These are phyloP conservation scores for Euphorbia pulcherrima DNA, from an alignment of 345 rosid species.

Conservation along the genomic window DNA sequence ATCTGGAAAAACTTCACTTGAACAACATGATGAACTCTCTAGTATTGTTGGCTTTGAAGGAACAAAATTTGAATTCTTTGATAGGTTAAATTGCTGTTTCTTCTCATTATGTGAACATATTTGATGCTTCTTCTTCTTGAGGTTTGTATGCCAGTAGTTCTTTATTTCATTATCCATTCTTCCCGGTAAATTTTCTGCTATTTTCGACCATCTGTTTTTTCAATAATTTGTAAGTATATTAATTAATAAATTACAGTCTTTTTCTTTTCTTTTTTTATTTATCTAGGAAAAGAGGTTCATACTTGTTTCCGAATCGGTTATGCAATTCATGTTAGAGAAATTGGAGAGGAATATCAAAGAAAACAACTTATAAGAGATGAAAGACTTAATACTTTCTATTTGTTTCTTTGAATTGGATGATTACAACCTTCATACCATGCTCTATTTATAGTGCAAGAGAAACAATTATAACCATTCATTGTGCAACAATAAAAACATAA, in stretches of 20 bases:
- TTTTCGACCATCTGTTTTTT: conserved; percentile 31
- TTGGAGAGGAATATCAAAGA: too few relatives aligned
- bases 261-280: background rate
- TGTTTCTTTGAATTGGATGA: too few relatives aligned
- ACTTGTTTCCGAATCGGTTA: conserved; percentile 28
- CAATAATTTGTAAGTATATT: background rate
- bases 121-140: conserved; percentile 28
- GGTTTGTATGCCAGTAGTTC: conserved; percentile 32
- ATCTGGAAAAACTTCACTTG: background rate
- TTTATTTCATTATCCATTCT: conserved; percentile 40
- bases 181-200: conserved; percentile 28
- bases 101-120: too few relatives aligned
- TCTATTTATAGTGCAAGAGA: too few relatives aligned
- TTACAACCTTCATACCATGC: too few relatives aligned
- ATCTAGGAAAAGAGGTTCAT: background rate
- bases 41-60: background rate
- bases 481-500: too few relatives aligned
- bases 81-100: background rate
- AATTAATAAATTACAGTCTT: background rate
- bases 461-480: too few relatives aligned
- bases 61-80: background rate
- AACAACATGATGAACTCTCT: conserved; percentile 20
- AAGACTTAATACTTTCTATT: too few relatives aligned
- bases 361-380: too few relatives aligned
- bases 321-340: too few relatives aligned